phyloP scores from a whole-genome alignment of 1,139 yeast species.

The Candida frijolesensis region DNA sequence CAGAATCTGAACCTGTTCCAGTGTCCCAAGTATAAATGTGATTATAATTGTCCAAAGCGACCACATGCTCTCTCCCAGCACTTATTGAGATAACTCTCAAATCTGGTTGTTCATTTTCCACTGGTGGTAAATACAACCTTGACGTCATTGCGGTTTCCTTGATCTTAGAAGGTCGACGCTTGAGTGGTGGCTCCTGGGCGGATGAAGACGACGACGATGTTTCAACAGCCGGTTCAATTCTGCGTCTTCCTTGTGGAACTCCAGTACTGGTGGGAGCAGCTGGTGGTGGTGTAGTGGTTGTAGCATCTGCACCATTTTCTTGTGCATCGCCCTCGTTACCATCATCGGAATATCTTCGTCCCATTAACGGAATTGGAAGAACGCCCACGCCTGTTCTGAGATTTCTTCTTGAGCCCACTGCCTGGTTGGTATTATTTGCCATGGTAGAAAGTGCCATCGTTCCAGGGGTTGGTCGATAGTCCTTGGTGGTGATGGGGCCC shows the following conservation, averaged over 20 bases:
- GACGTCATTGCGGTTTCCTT: slow-evolving; percentile 35
- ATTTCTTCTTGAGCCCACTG: slow-evolving; percentile 12
- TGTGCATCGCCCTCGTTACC: slow-evolving; percentile 5
- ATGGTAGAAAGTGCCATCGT: slow-evolving; percentile 18
- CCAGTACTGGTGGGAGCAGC: slow-evolving; percentile 17
- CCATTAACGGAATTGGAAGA: slow-evolving; percentile 13
- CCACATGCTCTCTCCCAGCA: slow-evolving; percentile 67
- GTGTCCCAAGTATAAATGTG: slow-evolving; percentile 68
- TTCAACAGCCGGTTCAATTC: slow-evolving; percentile 10
- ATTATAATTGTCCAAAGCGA: slow-evolving; percentile 59
- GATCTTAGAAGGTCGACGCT: slow-evolving; percentile 14
- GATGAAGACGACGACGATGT: neutral
- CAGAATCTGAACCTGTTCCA: slow-evolving; percentile 42
- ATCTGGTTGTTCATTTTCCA: slow-evolving; percentile 7
- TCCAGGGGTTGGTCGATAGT: slow-evolving; percentile 30
- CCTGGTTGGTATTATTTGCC: slow-evolving; percentile 8
- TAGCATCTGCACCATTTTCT: slow-evolving; percentile 12
- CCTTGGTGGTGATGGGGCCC: slow-evolving; percentile 20
- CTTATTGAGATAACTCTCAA: slow-evolving; percentile 50
- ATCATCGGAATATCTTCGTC: slow-evolving; percentile 9
- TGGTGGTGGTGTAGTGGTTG: slow-evolving; percentile 22
- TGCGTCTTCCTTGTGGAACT: slow-evolving; percentile 13
- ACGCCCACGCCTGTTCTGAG: slow-evolving; percentile 15
- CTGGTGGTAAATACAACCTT: slow-evolving; percentile 28
- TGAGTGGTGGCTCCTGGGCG: neutral